Percentiles rank a stretch among this genome's conserved stretches.
These are phyloP conservation scores for Colletotrichum sp. DNA, from an alignment of 2,329 filamentous ascomycete genomes.

Conservation along the genomic window DNA sequence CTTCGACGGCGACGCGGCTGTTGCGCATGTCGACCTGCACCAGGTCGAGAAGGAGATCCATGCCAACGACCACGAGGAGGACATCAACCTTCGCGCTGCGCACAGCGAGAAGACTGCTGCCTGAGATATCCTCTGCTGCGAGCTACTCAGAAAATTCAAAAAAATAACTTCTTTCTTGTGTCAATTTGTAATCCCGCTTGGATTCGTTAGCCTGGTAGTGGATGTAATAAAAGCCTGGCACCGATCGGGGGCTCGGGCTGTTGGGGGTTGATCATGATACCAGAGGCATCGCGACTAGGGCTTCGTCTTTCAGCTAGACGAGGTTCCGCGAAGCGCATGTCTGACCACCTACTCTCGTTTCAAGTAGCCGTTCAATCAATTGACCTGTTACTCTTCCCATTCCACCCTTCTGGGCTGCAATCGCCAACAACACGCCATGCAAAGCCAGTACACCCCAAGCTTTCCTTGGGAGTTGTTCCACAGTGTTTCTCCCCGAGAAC, in stretches of 20 bases:
- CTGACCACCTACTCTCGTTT: slow-evolving; percentile 15
- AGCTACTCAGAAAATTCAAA: not conserved
- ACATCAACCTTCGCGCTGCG: slow-evolving; percentile 29
- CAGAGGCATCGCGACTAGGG: slow-evolving; percentile 3
- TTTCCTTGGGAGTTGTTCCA: not conserved
- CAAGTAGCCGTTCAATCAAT: not conserved
- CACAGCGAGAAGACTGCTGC: slow-evolving; percentile 25
- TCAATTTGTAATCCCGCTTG: slow-evolving; percentile 5
- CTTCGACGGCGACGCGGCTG: slow-evolving; percentile 69
- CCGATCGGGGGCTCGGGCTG: not conserved
- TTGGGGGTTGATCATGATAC: slow-evolving; percentile 12
- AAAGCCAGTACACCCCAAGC: not conserved
- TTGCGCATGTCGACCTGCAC: slow-evolving; percentile 58
- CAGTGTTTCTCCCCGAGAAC: not conserved
- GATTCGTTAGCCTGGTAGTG: slow-evolving; percentile 1
- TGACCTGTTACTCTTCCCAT: not conserved
- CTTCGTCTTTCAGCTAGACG: not conserved
- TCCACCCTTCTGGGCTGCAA: not conserved
- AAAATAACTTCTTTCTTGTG: not conserved
- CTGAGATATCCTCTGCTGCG: not conserved
- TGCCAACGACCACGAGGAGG: slow-evolving; percentile 36
- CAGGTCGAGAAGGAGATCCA: slow-evolving; percentile 61
- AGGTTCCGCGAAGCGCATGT: not conserved
- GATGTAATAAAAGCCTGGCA: slow-evolving; percentile 5
- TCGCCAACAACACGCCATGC: not conserved